Percentiles rank a stretch among this genome's conserved stretches.
These are phyloP conservation scores for Teunomyces atbi DNA, from an alignment of 805 yeast species.

Conservation along the genomic window DNA sequence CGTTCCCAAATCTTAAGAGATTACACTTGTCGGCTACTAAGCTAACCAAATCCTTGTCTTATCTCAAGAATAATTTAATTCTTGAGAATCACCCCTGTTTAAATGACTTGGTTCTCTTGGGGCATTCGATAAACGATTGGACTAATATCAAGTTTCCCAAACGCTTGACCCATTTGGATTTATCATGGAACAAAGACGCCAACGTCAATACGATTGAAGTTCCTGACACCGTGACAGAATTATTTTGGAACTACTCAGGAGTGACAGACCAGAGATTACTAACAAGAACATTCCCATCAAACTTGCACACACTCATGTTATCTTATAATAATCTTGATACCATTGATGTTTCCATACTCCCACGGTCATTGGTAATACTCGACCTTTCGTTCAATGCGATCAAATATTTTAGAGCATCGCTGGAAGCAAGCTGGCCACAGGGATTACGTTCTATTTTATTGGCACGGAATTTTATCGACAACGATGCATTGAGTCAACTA, in stretches of 20 bases:
- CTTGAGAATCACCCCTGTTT: constrained; percentile 14
- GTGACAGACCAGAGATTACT: constrained; percentile 13
- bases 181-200: constrained; percentile 33
- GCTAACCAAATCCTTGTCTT: constrained; percentile 11
- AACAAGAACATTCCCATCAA: constrained; percentile 16
- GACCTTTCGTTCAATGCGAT: constrained; percentile 27
- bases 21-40: constrained; percentile 29
- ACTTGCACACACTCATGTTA: constrained; percentile 31
- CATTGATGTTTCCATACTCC: constrained; percentile 24
- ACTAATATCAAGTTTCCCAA: constrained; percentile 23
- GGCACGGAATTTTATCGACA: constrained; percentile 19
- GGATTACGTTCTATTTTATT: constrained; percentile 23
- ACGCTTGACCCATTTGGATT: constrained; percentile 25
- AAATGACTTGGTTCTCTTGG: constrained; percentile 30
- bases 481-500: constrained; percentile 16
- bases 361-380: constrained; percentile 26
- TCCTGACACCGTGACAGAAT: constrained; percentile 21
- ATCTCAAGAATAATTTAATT: not conserved
- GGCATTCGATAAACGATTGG: constrained; percentile 33
- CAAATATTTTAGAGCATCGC: constrained; percentile 5
- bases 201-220: constrained; percentile 22
- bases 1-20: constrained; percentile 24
- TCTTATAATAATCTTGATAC: constrained; percentile 25
- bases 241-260: constrained; percentile 33
- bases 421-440: constrained; percentile 23